Base-by-base conservation (phyloP, 352 stramenopile species). In the Plasmopara halstedii region DNA sequence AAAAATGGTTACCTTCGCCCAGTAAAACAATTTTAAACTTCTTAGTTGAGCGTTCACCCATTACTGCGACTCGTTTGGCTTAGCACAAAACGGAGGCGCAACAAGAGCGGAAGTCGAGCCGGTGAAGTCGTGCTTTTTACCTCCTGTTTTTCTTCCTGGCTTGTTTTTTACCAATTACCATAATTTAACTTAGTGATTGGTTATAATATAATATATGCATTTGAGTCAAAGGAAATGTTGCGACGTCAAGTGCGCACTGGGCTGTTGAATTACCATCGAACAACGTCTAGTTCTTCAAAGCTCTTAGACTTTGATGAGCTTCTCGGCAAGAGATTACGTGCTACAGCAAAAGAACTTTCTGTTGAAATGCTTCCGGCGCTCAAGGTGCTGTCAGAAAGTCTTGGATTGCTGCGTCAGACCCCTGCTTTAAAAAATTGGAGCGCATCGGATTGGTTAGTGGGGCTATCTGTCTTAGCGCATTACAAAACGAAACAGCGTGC, bases 11-110 rank as follows among this genome's bases (percentile, higher is more conserved):
- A 88, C 81, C 81, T 86, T 93, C 81, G 54, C 81, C 81, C 17
- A 93, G 56, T 43, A 93, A 61, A 11, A 93, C 81, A 36, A 93
- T 71, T 45, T 93, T 93, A 51, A 87, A 88, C 58, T 90, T 90
- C 59, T 69, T 73, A 31, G 70, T 81, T n/a, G 67, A 56, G 38
- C 74, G 71, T 32, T 85, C 73, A n/a, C 64, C 58, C 73, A 85
- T 85, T 44, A 23, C 26, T 42, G n/a, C 20, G 10, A 33, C 19
- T 36, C 10, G 6, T 22, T 44, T 11, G 36, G 21, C 15, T 43
- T 5, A 17, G 6, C n/a, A 27, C 29, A 21, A 25, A 13, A 31
- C 13, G 41, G 41, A 25, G 10, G 22, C 10, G 32, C 14, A 19
- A 21, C 39, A 45, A 23, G 31, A 20, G 14, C 19, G 14, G 19